These are phyloP conservation scores for Leishmania arabica DNA, from an alignment of 208 protist genomes.

Conservation along the genomic window DNA sequence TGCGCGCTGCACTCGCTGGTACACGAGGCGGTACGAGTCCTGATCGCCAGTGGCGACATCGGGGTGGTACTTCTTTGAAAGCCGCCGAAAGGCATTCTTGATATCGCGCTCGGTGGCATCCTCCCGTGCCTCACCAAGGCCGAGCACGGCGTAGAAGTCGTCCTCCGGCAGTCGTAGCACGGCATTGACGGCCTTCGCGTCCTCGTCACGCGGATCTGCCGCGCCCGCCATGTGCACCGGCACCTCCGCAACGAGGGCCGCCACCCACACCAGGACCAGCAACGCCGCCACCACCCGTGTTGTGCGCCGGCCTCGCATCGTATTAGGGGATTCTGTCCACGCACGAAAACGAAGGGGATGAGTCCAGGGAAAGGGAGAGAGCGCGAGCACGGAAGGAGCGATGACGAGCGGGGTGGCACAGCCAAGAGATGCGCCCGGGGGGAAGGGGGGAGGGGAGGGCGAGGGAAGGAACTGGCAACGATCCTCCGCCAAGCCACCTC, in stretches of 20 bases:
- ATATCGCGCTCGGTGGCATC: slow-evolving; percentile 84
- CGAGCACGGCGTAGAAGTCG: slow-evolving; percentile 84
- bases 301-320: background rate
- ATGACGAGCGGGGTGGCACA: too few relatives aligned
- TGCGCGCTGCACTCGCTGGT: slow-evolving; percentile 80
- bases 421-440: background rate
- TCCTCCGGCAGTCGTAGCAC: slow-evolving; percentile 29
- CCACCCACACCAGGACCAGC: slow-evolving; percentile 14
- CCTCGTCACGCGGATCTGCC: background rate
- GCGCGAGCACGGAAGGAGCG: background rate
- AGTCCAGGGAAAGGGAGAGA: background rate
- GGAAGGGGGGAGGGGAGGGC: background rate
- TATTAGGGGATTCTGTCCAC: background rate
- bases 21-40: slow-evolving; percentile 64
- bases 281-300: slow-evolving; percentile 8
- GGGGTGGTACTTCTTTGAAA: slow-evolving; percentile 84
- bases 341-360: background rate
- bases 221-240: background rate
- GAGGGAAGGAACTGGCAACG: background rate
- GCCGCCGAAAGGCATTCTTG: slow-evolving; percentile 71
- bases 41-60: slow-evolving; percentile 57
- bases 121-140: slow-evolving; percentile 52
- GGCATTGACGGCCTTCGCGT: slow-evolving; percentile 10
- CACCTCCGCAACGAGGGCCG: slow-evolving; percentile 5
- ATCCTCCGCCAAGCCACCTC: background rate